Evolutionary conservation across 2,329 filamentous ascomycete species (phyloP), one percentile per base, ranked within the genome.

Genomic region (Fusarium sp.): DNA sequence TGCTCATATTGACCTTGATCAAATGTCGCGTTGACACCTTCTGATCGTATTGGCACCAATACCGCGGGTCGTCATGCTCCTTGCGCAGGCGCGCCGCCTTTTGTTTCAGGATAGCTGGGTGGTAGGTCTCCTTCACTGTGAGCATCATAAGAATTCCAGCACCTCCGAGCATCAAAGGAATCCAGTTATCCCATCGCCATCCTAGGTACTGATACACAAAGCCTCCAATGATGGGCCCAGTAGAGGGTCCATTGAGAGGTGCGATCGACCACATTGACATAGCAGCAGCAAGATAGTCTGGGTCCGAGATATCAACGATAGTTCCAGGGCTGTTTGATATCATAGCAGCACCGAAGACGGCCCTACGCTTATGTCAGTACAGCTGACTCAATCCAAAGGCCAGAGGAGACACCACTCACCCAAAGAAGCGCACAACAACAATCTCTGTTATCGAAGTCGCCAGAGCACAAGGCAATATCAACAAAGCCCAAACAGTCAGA

Each of bases 171-270:
- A 96, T 94, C 73, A 95, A 79, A 10, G 90, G 86, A 20, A 96
- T 84, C 91, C 92, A 97, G 74, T 92, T 92, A 37, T 90, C 90
- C 93, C 93, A 97, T 30, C 94, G 82, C 94, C 94, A 97, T 13
- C 93, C 93, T 4, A 96, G 82, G 66, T 91, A 88, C 77, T 94
- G 84, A 68, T 75, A 81, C 19, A 80, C 74, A 70, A 97, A 96
- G 0, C 94, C 94, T 22, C 94, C 94, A 33, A 97, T 90, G 1
- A 75, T 57, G 22, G 68, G 67, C 2, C 78, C 75, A 49, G 77
- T 73, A 65, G 73, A 72, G 23, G 84, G 91, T 17, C 91, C 94
- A 74, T 97, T 97, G 77, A 97, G 86, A 0, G 94, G 94, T 0
- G 93, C 94, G 54, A 97, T 88, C 63, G 85, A 88, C 89, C 93